Base-by-base conservation (phyloP, 2,329 filamentous ascomycete species). In the Claviceps sp. region DNA sequence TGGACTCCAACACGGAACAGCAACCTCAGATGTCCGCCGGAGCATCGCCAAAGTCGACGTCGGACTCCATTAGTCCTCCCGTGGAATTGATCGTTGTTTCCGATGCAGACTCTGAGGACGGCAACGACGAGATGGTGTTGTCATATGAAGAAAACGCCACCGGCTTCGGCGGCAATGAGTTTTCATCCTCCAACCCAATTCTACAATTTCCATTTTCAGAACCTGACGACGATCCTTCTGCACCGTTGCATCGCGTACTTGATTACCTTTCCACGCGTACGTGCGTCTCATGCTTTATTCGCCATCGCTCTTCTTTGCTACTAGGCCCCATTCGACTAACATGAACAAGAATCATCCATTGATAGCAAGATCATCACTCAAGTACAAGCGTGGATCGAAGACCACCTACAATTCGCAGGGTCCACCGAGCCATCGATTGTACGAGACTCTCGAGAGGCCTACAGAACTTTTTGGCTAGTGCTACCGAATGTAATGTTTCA, bases 351-450 rank as follows among this genome's bases (percentile, higher is more conserved):
- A 57, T 58, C 63, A 13, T 53, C 66, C 3, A 61, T 71, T 56
- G 73, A 75, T 37, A 70, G 72, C 18, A 65, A 69, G 13, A 67
- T 74, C 24, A 61, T 79, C 20, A 59, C 64, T 18, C 65, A 65
- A 48, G 53, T 83, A 14, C 65, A 70, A 18, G 62, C 64, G 5
- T 84, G 78, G 78, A 68, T 81, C 24, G 67, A 71, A 7, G 63
- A 61, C 16, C 79, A 74, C 60, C 57, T 81, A 22, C 56, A 55
- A 22, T 75, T 69, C 56, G 67, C 69, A 38, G 61, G 59, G 37
- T 58, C 59, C 20, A 65, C 66, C 18, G 59, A 68, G 3, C 59
- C 63, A 24, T 60, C 65, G 11, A 58, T 60, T 3, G 66, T 72
- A 5, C 60, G 70, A n/a, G 65, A 72, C 26, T 71, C 72, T 2